Evolutionary conservation across 495 filamentous ascomycete species (phyloP).

Genomic region (Talaromyces wortmannii): DNA sequence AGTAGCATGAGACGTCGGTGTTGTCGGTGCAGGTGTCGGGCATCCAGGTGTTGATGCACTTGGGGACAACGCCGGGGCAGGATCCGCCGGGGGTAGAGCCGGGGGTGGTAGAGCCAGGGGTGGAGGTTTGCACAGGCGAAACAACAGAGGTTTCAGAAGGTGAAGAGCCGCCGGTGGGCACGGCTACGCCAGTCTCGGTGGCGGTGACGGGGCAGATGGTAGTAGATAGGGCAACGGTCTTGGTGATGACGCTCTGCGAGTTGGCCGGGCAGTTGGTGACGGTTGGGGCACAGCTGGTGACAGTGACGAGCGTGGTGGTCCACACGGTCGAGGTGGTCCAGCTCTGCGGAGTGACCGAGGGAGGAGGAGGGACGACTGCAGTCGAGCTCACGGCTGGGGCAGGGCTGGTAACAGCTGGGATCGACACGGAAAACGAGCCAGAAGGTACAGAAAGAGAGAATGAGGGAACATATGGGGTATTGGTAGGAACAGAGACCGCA

Average conservation of each 20-base stretch:
- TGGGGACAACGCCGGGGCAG: constrained; percentile 72
- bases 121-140: background rate
- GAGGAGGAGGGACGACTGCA: constrained; percentile 9
- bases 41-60: constrained; percentile 92
- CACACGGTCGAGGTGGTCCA: constrained; percentile 53
- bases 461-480: constrained; percentile 3
- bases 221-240: constrained; percentile 50
- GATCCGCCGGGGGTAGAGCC: constrained; percentile 13
- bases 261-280: constrained; percentile 54
- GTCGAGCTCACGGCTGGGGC: constrained; percentile 6
- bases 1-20: constrained; percentile 80
- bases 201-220: constrained; percentile 51
- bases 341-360: constrained; percentile 7
- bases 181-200: constrained; percentile 14
- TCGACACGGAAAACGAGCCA: constrained; percentile 5
- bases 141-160: constrained; percentile 8
- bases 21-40: constrained; percentile 70
- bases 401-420: constrained; percentile 4
- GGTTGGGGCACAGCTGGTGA: constrained; percentile 49
- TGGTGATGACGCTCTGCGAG: constrained; percentile 45
- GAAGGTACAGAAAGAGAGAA: background rate
- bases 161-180: constrained; percentile 5
- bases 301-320: constrained; percentile 48
- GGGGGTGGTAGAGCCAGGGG: constrained; percentile 1
- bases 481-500: background rate